Evolutionary conservation across 495 filamentous ascomycete genomes (phyloP).

Genomic region (Chaetomium fimeti): DNA sequence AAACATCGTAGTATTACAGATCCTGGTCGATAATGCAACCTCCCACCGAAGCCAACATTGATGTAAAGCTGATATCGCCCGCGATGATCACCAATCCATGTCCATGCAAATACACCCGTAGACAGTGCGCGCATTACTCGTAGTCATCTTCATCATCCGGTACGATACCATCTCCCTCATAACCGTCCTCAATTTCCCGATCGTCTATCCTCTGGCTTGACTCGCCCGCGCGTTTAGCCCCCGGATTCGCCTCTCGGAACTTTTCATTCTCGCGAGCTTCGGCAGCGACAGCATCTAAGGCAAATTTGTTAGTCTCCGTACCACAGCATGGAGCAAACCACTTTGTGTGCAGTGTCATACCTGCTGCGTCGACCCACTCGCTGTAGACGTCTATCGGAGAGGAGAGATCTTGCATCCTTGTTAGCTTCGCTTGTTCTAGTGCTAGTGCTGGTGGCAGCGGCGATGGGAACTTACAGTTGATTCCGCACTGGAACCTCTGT

Average conservation of each 20-base stretch:
- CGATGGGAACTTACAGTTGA: constrained; percentile 69
- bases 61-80: constrained; percentile 16
- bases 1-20: constrained; percentile 17
- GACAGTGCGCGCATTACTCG: constrained; percentile 24
- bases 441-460: neutral
- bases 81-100: constrained; percentile 6
- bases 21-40: neutral
- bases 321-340: constrained; percentile 29
- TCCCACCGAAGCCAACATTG: neutral
- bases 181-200: constrained; percentile 45
- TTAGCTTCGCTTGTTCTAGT: neutral
- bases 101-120: constrained; percentile 1
- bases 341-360: constrained; percentile 51
- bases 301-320: constrained; percentile 16
- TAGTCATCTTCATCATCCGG: constrained; percentile 48
- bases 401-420: constrained; percentile 64
- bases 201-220: constrained; percentile 29
- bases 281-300: constrained; percentile 46
- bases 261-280: constrained; percentile 31
- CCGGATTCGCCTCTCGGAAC: constrained; percentile 15
- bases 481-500: constrained; percentile 84
- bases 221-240: constrained; percentile 20
- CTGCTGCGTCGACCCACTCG: constrained; percentile 97
- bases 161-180: constrained; percentile 46
- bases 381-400: constrained; percentile 92